Conservation (phyloP, 2,329 filamentous ascomycete species). For the Xylaria sp. region DNA sequence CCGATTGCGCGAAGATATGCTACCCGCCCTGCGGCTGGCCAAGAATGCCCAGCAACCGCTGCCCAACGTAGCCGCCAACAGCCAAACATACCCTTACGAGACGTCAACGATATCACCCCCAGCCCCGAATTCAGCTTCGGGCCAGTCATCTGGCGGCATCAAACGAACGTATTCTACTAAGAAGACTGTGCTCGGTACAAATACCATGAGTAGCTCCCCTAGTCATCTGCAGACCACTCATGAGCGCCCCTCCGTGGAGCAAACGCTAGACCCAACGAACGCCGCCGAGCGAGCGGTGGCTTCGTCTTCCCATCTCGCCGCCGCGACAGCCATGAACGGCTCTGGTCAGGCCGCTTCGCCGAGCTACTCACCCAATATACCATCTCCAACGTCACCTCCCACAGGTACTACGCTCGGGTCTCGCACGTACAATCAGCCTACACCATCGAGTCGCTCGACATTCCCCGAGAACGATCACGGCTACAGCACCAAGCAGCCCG, state of each 20-base stretch:
- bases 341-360: conserved; percentile 64
- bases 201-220: conserved; percentile 80
- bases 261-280: conserved; percentile 73
- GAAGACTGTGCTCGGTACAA: conserved; percentile 75
- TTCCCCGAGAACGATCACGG: conserved; percentile 62
- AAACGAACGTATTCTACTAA: conserved; percentile 81
- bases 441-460: conserved; percentile 64
- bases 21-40: conserved; percentile 87
- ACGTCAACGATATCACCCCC: conserved; percentile 63
- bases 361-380: conserved; percentile 73
- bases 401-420: conserved; percentile 67
- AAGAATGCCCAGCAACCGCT: conserved; percentile 93
- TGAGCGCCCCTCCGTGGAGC: conserved; percentile 71
- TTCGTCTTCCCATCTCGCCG: conserved; percentile 75
- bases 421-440: conserved; percentile 68
- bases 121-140: conserved; percentile 64
- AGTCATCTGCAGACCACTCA: conserved; percentile 76
- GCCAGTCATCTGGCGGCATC: conserved; percentile 64
- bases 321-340: conserved; percentile 66
- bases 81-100: conserved; percentile 63
- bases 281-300: conserved; percentile 74
- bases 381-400: conserved; percentile 75
- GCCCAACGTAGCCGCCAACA: conserved; percentile 61
- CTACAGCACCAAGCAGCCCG: conserved; percentile 53
- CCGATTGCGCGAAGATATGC: conserved; percentile 87